Percentiles rank a stretch among this genome's conserved stretches.
Conservation (phyloP, 805 yeast genomes). For the Zygosaccharomyces lentus region DNA sequence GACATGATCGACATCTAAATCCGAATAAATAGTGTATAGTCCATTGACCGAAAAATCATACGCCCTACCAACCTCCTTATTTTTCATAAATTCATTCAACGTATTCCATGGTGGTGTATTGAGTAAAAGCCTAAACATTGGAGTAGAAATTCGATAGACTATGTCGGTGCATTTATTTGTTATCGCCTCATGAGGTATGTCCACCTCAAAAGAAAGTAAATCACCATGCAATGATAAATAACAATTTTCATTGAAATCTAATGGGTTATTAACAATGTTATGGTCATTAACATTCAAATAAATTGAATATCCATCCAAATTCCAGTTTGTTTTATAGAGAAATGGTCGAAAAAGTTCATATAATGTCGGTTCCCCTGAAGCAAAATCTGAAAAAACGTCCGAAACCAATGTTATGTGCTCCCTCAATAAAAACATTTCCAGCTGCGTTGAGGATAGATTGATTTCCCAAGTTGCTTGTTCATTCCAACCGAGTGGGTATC, state of each 20-base stretch:
- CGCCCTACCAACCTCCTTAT: constrained; percentile 63
- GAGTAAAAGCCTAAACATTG: constrained; percentile 55
- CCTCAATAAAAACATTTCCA: constrained; percentile 62
- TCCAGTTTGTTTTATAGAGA: constrained; percentile 58
- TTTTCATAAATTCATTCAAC: constrained; percentile 59
- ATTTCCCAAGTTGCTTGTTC: constrained; percentile 69
- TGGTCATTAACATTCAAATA: constrained; percentile 79
- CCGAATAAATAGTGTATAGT: constrained; percentile 55
- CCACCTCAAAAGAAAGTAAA: constrained; percentile 42
- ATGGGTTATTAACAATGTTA: constrained; percentile 83
- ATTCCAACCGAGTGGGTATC: constrained; percentile 81
- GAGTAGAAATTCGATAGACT: constrained; percentile 49
- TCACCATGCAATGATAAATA: constrained; percentile 72
- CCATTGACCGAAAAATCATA: constrained; percentile 59
- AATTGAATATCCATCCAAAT: constrained; percentile 51
- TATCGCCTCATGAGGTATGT: constrained; percentile 57
- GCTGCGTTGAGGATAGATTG: constrained; percentile 46
- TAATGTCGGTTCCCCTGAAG: constrained; percentile 62
- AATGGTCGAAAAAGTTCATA: constrained; percentile 78
- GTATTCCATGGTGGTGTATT: constrained; percentile 95
- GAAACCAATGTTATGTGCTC: constrained; percentile 75
- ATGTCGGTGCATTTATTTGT: constrained; percentile 50
- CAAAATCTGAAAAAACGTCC: constrained; percentile 73
- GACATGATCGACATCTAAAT: constrained; percentile 58
- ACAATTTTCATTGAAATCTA: constrained; percentile 76